These are phyloP conservation scores for Carex kokanica DNA, from an alignment of 176 grass and related monocot species.

Conservation along the genomic window DNA sequence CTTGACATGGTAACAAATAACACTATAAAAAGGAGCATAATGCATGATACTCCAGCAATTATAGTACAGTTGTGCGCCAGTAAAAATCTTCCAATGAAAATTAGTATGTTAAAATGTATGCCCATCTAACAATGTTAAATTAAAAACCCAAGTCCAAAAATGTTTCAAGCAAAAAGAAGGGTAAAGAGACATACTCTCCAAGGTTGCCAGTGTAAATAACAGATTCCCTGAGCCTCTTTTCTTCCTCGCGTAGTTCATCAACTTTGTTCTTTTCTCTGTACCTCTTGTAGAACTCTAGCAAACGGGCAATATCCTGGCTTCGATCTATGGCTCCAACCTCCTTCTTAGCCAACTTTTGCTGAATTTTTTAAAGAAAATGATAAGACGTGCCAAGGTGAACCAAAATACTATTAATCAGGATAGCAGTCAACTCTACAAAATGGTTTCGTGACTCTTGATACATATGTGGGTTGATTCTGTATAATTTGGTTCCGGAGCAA, in stretches of 20 bases:
- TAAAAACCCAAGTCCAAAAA: background rate
- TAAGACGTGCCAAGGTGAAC: background rate
- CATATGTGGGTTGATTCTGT: background rate
- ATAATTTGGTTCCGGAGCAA: background rate
- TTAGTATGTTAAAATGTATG: constrained; percentile 1
- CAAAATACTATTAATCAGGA: background rate
- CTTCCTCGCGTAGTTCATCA: constrained; percentile 83
- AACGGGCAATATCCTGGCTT: constrained; percentile 66
- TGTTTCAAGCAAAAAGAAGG: background rate
- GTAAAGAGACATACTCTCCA: constrained; percentile 56
- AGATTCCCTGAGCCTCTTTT: constrained; percentile 90
- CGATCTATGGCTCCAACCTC: constrained; percentile 68
- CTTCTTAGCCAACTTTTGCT: constrained; percentile 89
- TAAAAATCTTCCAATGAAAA: constrained; percentile 14
- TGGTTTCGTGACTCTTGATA: background rate
- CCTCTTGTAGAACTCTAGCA: constrained; percentile 92
- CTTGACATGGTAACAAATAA: constrained; percentile 15
- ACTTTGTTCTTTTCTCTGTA: constrained; percentile 89
- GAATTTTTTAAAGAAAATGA: constrained; percentile 24
- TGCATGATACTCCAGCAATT: background rate
- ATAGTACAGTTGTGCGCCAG: background rate
- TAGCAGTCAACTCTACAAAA: background rate
- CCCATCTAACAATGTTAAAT: background rate
- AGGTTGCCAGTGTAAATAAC: constrained; percentile 73
- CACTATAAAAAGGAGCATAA: background rate